These are phyloP conservation scores for Zasmidium angulare DNA, from an alignment of 2,329 filamentous ascomycete genomes.

Conservation along the genomic window DNA sequence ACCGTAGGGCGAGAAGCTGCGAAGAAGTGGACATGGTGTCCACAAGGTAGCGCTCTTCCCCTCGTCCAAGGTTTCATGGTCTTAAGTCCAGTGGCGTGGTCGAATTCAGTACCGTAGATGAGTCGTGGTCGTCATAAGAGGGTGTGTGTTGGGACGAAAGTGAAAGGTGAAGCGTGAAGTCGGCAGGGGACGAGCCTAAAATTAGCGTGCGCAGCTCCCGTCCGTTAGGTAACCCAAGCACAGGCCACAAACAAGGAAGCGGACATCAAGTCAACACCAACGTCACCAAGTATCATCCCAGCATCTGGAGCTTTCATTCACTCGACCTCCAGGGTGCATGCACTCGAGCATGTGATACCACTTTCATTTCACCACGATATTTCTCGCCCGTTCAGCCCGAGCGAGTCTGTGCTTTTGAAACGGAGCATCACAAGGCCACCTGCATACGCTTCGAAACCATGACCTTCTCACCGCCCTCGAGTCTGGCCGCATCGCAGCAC, in stretches of 20 bases:
- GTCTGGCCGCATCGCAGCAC: conserved; percentile 13
- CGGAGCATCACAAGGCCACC: conserved; percentile 16
- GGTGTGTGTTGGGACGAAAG: too few relatives aligned
- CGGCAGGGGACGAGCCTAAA: too few relatives aligned
- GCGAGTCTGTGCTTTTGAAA: not conserved
- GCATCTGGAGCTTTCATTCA: not conserved
- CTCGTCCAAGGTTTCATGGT: too few relatives aligned
- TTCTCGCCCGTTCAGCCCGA: not conserved
- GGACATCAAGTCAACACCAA: not conserved
- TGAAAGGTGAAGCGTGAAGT: too few relatives aligned
- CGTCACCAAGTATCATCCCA: not conserved
- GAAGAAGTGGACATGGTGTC: too few relatives aligned
- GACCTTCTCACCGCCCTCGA: conserved; percentile 23
- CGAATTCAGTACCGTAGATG: too few relatives aligned
- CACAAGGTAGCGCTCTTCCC: too few relatives aligned
- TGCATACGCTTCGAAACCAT: conserved; percentile 15
- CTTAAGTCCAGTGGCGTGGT: too few relatives aligned
- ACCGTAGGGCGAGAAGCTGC: too few relatives aligned
- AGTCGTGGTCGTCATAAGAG: too few relatives aligned
- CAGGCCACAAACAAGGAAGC: not conserved
- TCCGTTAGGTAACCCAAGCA: not conserved
- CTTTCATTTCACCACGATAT: not conserved
- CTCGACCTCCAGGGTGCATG: not conserved
- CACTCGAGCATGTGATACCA: not conserved
- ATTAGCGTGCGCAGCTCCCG: too few relatives aligned